Percentiles rank a stretch among this genome's conserved stretches.
These are phyloP conservation scores for Spathaspora passalidarum DNA, from an alignment of 805 yeast genomes.

Conservation along the genomic window DNA sequence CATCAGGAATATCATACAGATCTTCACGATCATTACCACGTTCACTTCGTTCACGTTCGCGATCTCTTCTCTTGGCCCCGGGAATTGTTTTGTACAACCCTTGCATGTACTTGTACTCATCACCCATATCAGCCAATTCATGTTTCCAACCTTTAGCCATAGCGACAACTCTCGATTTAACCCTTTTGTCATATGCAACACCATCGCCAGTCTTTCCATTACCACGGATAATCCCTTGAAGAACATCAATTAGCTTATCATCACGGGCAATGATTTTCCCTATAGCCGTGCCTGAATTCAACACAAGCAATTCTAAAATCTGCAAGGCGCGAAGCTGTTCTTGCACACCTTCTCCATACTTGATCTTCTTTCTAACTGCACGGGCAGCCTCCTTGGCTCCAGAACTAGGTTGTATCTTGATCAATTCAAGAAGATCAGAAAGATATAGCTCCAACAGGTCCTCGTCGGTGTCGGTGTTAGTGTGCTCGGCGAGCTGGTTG, in stretches of 20 bases:
- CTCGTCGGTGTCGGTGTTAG: constrained; percentile 39
- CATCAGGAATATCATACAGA: neutral
- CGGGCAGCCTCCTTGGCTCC: constrained; percentile 79
- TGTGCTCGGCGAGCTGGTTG: constrained; percentile 47
- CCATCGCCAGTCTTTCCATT: constrained; percentile 31
- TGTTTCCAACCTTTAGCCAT: constrained; percentile 67
- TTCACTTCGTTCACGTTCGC: constrained; percentile 6
- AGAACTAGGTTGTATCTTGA: constrained; percentile 29
- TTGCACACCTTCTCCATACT: constrained; percentile 63
- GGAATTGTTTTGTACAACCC: constrained; percentile 46
- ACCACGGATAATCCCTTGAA: constrained; percentile 48
- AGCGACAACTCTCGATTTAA: constrained; percentile 45
- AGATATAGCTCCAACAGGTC: constrained; percentile 43
- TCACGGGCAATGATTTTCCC: constrained; percentile 58
- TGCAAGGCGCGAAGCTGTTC: constrained; percentile 67
- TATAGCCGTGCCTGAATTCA: constrained; percentile 43
- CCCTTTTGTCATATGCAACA: constrained; percentile 35
- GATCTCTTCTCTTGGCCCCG: constrained; percentile 13
- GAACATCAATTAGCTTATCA: constrained; percentile 60
- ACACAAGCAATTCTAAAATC: constrained; percentile 35
- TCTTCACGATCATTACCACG: constrained; percentile 1
- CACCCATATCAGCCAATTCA: constrained; percentile 46
- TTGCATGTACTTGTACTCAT: constrained; percentile 49
- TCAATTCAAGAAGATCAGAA: constrained; percentile 56
- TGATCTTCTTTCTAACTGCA: constrained; percentile 82